phyloP scores from a whole-genome alignment of 805 yeast genomes.

The Yamadazyma scolyti region DNA sequence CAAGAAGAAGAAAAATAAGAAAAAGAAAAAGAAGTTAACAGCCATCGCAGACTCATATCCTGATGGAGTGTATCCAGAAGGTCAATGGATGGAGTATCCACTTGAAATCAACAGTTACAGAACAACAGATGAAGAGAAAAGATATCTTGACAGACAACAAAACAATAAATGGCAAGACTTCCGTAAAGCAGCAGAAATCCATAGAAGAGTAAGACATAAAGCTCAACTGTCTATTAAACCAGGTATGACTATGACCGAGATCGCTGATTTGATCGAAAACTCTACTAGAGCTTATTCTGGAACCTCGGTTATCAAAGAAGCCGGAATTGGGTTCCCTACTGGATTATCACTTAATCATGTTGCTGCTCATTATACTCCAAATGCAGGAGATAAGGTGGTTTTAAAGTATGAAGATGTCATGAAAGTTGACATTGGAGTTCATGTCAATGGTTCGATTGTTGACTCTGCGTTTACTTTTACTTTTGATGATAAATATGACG shows the following conservation, averaged over 20 bases:
- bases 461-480: slow-evolving; percentile 95
- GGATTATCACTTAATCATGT: slow-evolving; percentile 90
- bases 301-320: slow-evolving; percentile 58
- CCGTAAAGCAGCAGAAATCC: slow-evolving; percentile 95
- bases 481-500: slow-evolving; percentile 80
- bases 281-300: slow-evolving; percentile 72
- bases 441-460: slow-evolving; percentile 87
- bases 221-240: slow-evolving; percentile 75
- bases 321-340: slow-evolving; percentile 98
- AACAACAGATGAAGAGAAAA: slow-evolving; percentile 80
- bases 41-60: slow-evolving; percentile 69
- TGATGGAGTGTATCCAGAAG: slow-evolving; percentile 75
- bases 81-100: slow-evolving; percentile 79
- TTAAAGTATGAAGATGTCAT: slow-evolving; percentile 85
- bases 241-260: slow-evolving; percentile 87
- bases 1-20: slow-evolving; percentile 45
- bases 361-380: slow-evolving; percentile 98
- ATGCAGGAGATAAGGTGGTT: slow-evolving; percentile 85
- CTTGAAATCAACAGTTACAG: slow-evolving; percentile 64
- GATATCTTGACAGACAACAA: slow-evolving; percentile 68
- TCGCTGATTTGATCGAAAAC: slow-evolving; percentile 87
- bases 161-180: slow-evolving; percentile 74
- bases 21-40: slow-evolving; percentile 50
- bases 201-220: slow-evolving; percentile 82
- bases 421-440: slow-evolving; percentile 97